These are phyloP conservation scores for Leccinum obscurum DNA, from an alignment of 768 basidiomycete genomes.

Conservation along the genomic window DNA sequence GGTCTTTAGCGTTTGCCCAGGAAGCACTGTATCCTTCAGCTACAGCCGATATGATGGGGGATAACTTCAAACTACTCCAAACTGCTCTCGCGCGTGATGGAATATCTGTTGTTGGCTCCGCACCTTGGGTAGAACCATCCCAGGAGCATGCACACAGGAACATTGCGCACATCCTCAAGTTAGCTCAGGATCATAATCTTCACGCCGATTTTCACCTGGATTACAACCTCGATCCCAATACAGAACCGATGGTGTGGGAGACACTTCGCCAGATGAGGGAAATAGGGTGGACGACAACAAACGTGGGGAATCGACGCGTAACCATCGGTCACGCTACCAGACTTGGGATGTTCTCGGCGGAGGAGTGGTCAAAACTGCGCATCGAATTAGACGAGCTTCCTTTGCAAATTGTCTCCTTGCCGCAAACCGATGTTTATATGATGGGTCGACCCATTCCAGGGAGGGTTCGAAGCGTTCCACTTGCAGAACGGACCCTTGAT, in stretches of 20 bases:
- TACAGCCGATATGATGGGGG: constrained; percentile 37
- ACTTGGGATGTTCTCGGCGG: constrained; percentile 48
- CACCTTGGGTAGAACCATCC: constrained; percentile 62
- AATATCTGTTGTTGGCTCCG: constrained; percentile 59
- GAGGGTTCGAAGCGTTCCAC: constrained; percentile 30
- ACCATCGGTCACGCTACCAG: constrained; percentile 64
- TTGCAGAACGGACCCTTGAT: constrained; percentile 55
- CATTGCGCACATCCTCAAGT: constrained; percentile 50
- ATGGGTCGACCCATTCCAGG: constrained; percentile 44
- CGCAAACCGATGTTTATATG: constrained; percentile 70
- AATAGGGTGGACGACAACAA: constrained; percentile 26
- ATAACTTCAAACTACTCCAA: constrained; percentile 47
- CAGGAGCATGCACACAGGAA: constrained; percentile 49
- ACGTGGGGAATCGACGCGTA: constrained; percentile 39
- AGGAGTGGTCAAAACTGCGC: constrained; percentile 47
- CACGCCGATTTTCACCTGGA: constrained; percentile 69
- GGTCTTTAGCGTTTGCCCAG: constrained; percentile 55
- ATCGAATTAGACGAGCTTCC: constrained; percentile 41
- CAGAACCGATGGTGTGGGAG: constrained; percentile 56
- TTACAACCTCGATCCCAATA: constrained; percentile 55
- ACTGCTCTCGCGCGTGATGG: constrained; percentile 40
- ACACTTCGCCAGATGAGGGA: constrained; percentile 45
- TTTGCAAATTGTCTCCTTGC: constrained; percentile 55
- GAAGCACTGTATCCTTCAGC: constrained; percentile 50
- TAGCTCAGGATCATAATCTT: constrained; percentile 37